Percentiles rank a stretch among this genome's conserved stretches.
These are phyloP conservation scores for Pistacia vera DNA, from an alignment of 345 rosid species.

Conservation along the genomic window DNA sequence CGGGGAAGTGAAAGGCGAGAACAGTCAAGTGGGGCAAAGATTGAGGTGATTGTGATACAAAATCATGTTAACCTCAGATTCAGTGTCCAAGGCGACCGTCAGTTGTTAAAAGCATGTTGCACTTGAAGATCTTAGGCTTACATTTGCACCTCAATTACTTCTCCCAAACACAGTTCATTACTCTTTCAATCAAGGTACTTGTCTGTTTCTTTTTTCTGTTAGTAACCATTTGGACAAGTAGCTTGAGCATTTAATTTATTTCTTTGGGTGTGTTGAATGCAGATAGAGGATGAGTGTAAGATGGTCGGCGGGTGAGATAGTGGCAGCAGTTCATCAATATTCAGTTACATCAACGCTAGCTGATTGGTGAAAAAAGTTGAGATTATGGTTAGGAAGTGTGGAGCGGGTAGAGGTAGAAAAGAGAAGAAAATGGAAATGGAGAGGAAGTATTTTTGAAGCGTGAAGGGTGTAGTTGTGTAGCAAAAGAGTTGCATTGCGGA, in stretches of 20 bases:
- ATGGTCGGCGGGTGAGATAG: constrained; percentile 68
- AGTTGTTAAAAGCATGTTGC: constrained; percentile 57
- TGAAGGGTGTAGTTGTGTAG: constrained; percentile 10
- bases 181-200: constrained; percentile 80
- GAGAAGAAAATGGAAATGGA: not conserved
- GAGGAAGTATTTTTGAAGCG: constrained; percentile 10
- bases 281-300: constrained; percentile 75
- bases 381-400: not conserved
- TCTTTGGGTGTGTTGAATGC: constrained; percentile 6
- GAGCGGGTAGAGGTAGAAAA: not conserved
- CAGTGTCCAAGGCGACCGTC: constrained; percentile 53
- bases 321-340: constrained; percentile 58
- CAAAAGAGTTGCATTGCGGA: constrained; percentile 10
- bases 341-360: constrained; percentile 48
- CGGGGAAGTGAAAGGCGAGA: constrained; percentile 28
- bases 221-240: constrained; percentile 11
- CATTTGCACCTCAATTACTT: constrained; percentile 69
- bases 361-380: constrained; percentile 30
- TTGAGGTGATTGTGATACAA: constrained; percentile 57
- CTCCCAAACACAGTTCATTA: constrained; percentile 46
- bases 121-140: constrained; percentile 58
- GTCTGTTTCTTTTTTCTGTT: not conserved
- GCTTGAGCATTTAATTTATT: constrained; percentile 1
- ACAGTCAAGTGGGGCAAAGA: constrained; percentile 31
- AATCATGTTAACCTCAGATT: constrained; percentile 62